phyloP scores from a whole-genome alignment of 2,329 filamentous ascomycete genomes.

The Westerdykella aurantiaca region DNA sequence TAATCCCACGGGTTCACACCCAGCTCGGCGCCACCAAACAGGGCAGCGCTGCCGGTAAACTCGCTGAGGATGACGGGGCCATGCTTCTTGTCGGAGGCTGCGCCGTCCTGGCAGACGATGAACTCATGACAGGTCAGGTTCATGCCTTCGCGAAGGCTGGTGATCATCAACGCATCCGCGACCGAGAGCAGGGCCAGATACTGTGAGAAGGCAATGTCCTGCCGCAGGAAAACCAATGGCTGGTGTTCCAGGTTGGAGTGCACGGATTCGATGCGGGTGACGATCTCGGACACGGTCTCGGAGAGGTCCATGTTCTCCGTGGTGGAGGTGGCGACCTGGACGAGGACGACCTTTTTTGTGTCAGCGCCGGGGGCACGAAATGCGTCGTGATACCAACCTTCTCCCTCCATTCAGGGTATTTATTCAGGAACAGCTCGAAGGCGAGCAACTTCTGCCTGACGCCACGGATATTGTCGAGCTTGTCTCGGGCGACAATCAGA shows the following conservation, averaged over 20 bases:
- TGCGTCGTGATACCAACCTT: conserved; percentile 40
- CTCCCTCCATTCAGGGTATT: conserved; percentile 83
- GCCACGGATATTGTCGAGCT: conserved; percentile 86
- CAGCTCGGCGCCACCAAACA: conserved; percentile 76
- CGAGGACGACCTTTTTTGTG: conserved; percentile 64
- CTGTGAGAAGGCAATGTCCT: conserved; percentile 88
- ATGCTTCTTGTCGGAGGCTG: conserved; percentile 65
- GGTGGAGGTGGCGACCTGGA: conserved; percentile 88
- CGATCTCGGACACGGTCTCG: conserved; percentile 85
- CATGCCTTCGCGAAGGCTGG: conserved; percentile 94
- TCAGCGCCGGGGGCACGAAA: conserved; percentile 2
- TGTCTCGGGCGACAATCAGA: conserved; percentile 88
- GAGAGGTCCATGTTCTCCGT: conserved; percentile 84
- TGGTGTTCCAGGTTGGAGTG: conserved; percentile 90
- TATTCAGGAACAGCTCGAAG: conserved; percentile 89
- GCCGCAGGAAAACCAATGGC: conserved; percentile 87
- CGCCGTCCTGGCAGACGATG: conserved; percentile 85
- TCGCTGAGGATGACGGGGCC: conserved; percentile 89
- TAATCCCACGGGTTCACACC: conserved; percentile 96
- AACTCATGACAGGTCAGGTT: conserved; percentile 94
- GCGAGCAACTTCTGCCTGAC: conserved; percentile 89
- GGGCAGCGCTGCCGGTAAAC: conserved; percentile 84
- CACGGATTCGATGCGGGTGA: conserved; percentile 85
- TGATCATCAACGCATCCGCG: conserved; percentile 89
- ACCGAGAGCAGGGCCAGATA: conserved; percentile 88